Evolutionary conservation across 2,329 filamentous ascomycete species (phyloP).

Genomic region (Ceratocystis variospora): DNA sequence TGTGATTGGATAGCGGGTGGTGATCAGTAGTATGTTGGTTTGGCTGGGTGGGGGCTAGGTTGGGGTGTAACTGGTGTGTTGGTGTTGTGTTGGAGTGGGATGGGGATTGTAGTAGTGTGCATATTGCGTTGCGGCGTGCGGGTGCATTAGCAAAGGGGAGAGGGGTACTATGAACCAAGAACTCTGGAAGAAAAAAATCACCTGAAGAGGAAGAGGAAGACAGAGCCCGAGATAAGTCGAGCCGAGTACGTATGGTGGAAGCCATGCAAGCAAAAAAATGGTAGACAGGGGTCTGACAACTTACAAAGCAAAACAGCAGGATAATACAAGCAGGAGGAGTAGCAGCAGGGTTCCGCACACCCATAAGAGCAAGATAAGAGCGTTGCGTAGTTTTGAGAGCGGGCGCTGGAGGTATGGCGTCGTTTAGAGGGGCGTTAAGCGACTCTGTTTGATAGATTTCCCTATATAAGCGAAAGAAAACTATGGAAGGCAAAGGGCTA

Average conservation of each 20-base stretch:
- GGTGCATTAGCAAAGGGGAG: neutral
- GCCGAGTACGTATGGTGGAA: neutral
- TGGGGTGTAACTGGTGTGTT: too few species aligned
- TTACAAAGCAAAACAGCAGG: neutral
- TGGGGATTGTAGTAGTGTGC: neutral
- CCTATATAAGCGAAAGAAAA: slow-evolving; percentile 12
- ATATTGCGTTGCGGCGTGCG: neutral
- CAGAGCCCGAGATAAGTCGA: slow-evolving; percentile 2
- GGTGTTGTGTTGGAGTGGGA: neutral
- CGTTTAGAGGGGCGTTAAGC: slow-evolving; percentile 1
- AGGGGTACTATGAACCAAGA: neutral
- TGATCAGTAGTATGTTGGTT: too few species aligned
- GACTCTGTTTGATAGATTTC: slow-evolving; percentile 2
- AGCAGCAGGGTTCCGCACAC: neutral
- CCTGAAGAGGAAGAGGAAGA: neutral
- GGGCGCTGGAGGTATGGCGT: neutral
- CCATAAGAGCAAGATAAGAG: neutral
- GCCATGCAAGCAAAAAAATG: neutral
- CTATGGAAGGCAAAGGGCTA: slow-evolving; percentile 8
- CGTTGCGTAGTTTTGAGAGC: neutral
- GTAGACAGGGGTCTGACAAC: neutral
- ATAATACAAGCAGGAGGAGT: neutral
- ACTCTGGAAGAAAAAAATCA: neutral
- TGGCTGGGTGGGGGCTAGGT: too few species aligned
- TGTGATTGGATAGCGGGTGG: too few species aligned